These are phyloP conservation scores for Hypoxylon rickii DNA, from an alignment of 495 filamentous ascomycete genomes.

Conservation along the genomic window DNA sequence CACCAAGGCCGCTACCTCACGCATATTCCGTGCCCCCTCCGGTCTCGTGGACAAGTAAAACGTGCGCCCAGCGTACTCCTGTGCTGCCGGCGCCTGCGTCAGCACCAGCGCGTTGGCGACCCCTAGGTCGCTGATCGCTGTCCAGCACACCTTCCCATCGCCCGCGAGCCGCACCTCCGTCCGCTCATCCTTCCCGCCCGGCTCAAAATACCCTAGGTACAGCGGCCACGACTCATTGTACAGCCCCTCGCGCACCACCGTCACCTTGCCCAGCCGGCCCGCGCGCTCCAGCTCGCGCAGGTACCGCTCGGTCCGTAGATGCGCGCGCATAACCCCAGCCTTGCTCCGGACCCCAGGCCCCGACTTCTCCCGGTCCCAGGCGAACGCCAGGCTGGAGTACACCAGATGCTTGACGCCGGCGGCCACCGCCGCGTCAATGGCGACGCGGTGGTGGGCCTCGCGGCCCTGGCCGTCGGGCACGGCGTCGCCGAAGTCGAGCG, in stretches of 20 bases:
- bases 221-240: conserved; percentile 72
- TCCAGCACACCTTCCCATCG: conserved; percentile 51
- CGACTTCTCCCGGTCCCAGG: neutral
- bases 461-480: conserved; percentile 40
- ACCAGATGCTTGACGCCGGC: conserved; percentile 66
- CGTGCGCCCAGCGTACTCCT: conserved; percentile 42
- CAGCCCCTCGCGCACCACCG: conserved; percentile 63
- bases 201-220: conserved; percentile 67
- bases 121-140: conserved; percentile 49
- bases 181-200: conserved; percentile 18
- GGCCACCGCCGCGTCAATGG: conserved; percentile 61
- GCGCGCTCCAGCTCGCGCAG: conserved; percentile 43
- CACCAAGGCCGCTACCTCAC: conserved; percentile 43
- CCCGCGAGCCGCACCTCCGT: conserved; percentile 43
- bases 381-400: conserved; percentile 65
- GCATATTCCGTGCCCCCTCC: conserved; percentile 34
- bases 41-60: conserved; percentile 44
- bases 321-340: conserved; percentile 69
- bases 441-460: conserved; percentile 53
- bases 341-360: conserved; percentile 11
- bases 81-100: conserved; percentile 21
- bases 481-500: conserved; percentile 38
- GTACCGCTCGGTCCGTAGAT: conserved; percentile 65
- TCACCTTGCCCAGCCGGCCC: conserved; percentile 46
- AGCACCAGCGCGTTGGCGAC: conserved; percentile 46